Conservation (phyloP, 345 rosid species). For the Corymbia maculata region DNA sequence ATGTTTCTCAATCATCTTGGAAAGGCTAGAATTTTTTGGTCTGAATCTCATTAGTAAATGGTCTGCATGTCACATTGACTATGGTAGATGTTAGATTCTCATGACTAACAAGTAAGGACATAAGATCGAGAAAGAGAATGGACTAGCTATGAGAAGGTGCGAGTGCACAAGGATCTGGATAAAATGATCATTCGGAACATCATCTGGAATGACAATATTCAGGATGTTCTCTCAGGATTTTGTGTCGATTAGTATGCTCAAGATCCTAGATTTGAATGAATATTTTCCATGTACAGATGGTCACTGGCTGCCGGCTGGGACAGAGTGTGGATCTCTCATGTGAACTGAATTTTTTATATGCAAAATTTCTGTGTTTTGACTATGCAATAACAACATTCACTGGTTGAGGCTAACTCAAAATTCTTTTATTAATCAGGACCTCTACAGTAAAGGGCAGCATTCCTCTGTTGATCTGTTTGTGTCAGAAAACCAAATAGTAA, state of each 20-base stretch:
- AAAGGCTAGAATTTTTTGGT: neutral
- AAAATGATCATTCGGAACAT: too few species aligned
- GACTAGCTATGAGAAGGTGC: neutral
- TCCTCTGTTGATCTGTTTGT: neutral
- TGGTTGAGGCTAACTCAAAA: neutral
- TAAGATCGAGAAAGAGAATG: neutral
- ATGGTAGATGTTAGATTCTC: neutral
- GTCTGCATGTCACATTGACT: neutral
- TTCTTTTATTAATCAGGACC: neutral
- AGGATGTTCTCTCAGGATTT: too few species aligned
- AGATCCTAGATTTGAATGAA: too few species aligned
- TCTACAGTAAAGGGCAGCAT: neutral
- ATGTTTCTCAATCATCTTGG: neutral
- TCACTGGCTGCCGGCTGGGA: too few species aligned
- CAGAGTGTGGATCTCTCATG: too few species aligned
- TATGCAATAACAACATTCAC: neutral
- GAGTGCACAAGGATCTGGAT: neutral
- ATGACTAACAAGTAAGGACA: neutral
- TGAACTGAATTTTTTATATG: neutral
- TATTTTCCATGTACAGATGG: too few species aligned
- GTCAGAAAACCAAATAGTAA: neutral
- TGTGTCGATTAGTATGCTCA: too few species aligned
- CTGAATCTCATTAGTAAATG: neutral
- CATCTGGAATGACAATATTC: too few species aligned
- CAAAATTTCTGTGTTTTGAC: neutral